These are phyloP conservation scores for Aspergillus tanneri DNA, from an alignment of 2,329 filamentous ascomycete species.

Conservation along the genomic window DNA sequence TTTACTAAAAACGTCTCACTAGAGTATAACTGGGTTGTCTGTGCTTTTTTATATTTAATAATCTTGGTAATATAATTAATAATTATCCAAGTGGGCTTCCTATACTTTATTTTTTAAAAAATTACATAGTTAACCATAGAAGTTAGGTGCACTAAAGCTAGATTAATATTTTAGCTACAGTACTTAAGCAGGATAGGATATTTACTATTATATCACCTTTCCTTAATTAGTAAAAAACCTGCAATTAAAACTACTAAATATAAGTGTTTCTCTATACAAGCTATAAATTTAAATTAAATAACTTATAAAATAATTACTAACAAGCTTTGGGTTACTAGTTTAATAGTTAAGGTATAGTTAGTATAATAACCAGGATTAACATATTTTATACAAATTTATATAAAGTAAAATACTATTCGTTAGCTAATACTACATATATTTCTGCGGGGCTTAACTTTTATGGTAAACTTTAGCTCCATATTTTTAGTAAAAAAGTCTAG, in stretches of 20 bases:
- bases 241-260: background rate
- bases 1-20: too few relatives aligned
- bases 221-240: background rate
- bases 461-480: background rate
- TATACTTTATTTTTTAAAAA: too few relatives aligned
- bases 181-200: background rate
- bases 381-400: background rate
- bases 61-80: too few relatives aligned
- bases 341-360: background rate
- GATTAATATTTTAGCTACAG: background rate
- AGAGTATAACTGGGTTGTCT: too few relatives aligned
- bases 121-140: too few relatives aligned
- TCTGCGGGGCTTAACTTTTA: background rate
- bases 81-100: too few relatives aligned
- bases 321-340: background rate
- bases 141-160: background rate
- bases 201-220: background rate
- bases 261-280: background rate
- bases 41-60: too few relatives aligned
- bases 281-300: background rate
- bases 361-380: background rate
- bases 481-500: background rate
- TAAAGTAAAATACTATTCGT: background rate
- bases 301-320: too few relatives aligned
- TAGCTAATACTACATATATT: background rate